These are phyloP conservation scores for Alternaria novae-zelandiae DNA, from an alignment of 2,329 filamentous ascomycete genomes.

Conservation along the genomic window DNA sequence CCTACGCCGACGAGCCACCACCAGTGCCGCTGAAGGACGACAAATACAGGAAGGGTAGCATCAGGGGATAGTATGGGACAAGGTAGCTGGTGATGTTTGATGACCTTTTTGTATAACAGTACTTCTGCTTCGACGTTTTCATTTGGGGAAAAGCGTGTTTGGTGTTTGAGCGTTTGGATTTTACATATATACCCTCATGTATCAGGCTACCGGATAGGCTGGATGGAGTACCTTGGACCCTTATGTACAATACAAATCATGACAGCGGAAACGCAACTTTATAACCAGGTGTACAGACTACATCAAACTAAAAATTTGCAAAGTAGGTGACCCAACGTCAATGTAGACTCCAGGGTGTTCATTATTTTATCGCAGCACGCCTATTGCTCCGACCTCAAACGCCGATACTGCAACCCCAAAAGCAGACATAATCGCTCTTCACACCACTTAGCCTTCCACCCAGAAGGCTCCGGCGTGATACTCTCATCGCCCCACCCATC, in stretches of 20 bases:
- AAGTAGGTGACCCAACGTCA: no score
- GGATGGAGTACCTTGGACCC: not conserved
- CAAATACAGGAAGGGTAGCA: slow-evolving; percentile 12
- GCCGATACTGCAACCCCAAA: not conserved
- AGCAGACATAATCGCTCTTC: not conserved
- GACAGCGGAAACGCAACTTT: not conserved
- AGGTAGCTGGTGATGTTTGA: not conserved
- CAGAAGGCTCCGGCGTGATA: no score
- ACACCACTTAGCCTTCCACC: not conserved
- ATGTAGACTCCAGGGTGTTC: no score
- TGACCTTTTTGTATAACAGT: no score
- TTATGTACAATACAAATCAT: not conserved
- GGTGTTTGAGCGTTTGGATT: not conserved
- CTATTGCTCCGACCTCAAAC: no score
- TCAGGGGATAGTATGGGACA: not conserved
- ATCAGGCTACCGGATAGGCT: not conserved
- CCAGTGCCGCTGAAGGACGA: slow-evolving; percentile 13
- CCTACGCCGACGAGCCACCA: slow-evolving; percentile 4
- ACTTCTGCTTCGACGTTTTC: not conserved
- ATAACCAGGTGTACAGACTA: no score
- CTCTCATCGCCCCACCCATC: not conserved
- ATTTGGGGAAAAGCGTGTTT: not conserved
- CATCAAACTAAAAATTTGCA: no score
- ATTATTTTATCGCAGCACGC: no score
- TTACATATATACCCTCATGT: not conserved